Evolutionary conservation across 208 protist species (phyloP).

Genomic region (Acanthamoeba triangularis): DNA sequence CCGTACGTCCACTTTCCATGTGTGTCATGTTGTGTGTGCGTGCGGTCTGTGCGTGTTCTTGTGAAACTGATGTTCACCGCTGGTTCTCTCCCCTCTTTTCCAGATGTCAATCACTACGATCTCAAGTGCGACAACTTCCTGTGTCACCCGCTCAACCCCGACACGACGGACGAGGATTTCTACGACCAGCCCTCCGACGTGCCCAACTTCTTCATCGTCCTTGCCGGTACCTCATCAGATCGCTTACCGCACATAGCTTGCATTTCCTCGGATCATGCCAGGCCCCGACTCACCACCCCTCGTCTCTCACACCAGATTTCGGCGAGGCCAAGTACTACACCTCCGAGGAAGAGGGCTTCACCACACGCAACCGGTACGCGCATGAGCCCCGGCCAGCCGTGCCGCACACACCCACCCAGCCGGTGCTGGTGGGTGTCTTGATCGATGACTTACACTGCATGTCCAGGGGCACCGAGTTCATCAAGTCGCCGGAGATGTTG

Average conservation of each 20-base stretch:
- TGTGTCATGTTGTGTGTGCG: background rate
- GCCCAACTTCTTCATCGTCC: conserved; percentile 82
- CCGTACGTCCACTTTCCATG: conserved; percentile 54
- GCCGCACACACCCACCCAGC: too few species aligned
- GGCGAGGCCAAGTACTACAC: conserved; percentile 90
- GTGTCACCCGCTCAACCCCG: conserved; percentile 80
- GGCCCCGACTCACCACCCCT: background rate
- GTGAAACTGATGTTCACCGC: background rate
- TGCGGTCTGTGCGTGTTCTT: background rate
- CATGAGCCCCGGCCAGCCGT: background rate
- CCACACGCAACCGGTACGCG: conserved; percentile 79
- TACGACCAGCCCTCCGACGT: conserved; percentile 79
- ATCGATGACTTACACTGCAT: background rate
- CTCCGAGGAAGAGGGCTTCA: conserved; percentile 87
- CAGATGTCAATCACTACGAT: conserved; percentile 90
- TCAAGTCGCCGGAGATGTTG: conserved; percentile 91
- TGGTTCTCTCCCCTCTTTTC: background rate
- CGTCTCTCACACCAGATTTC: conserved; percentile 85
- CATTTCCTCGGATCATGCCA: background rate
- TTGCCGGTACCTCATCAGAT: conserved; percentile 25
- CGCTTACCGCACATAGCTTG: too few species aligned
- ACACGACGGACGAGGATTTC: conserved; percentile 84
- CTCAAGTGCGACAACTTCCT: conserved; percentile 91
- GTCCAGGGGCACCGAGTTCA: conserved; percentile 91
- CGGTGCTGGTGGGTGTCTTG: background rate